A percentile compares a stretch with the other conserved stretches of the same genome.
Evolutionary conservation across 768 basidiomycete species (phyloP).

Genomic region (Amanita pallidorosea): DNA sequence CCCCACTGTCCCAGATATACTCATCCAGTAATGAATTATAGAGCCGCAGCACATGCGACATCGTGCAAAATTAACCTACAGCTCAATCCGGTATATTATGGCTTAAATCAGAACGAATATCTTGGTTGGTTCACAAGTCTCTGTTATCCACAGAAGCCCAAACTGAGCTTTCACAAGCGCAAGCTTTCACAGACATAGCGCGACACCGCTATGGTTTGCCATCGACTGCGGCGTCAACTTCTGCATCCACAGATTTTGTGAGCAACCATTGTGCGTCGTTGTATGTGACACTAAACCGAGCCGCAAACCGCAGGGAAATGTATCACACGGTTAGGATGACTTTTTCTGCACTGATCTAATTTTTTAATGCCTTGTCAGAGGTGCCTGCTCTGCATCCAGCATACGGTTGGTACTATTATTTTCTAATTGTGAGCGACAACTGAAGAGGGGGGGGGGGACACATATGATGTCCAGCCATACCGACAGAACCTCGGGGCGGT

Average conservation of each 20-base stretch:
- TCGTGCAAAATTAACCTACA: constrained; percentile 40
- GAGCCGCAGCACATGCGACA: constrained; percentile 59
- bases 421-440: not conserved
- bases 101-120: constrained; percentile 47
- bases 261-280: constrained; percentile 17
- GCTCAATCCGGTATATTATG: constrained; percentile 32
- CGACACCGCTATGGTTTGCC: constrained; percentile 31
- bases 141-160: not conserved
- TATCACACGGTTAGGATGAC: constrained; percentile 49
- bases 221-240: constrained; percentile 18
- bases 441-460: not conserved
- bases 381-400: constrained; percentile 54
- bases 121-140: constrained; percentile 28
- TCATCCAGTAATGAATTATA: constrained; percentile 15
- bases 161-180: constrained; percentile 24
- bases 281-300: constrained; percentile 5
- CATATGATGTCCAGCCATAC: constrained; percentile 39
- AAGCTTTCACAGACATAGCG: constrained; percentile 39
- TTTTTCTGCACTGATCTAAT: constrained; percentile 3
- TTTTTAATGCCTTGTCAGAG: constrained; percentile 24
- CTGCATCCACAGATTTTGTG: constrained; percentile 75
- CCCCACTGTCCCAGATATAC: not conserved
- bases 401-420: constrained; percentile 33
- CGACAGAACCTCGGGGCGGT: constrained; percentile 58
- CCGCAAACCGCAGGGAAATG: constrained; percentile 41